Percentiles rank a stretch among this genome's conserved stretches.
phyloP scores from a whole-genome alignment of 2,329 filamentous ascomycete genomes.

The Pseudocercospora pini-densiflorae region DNA sequence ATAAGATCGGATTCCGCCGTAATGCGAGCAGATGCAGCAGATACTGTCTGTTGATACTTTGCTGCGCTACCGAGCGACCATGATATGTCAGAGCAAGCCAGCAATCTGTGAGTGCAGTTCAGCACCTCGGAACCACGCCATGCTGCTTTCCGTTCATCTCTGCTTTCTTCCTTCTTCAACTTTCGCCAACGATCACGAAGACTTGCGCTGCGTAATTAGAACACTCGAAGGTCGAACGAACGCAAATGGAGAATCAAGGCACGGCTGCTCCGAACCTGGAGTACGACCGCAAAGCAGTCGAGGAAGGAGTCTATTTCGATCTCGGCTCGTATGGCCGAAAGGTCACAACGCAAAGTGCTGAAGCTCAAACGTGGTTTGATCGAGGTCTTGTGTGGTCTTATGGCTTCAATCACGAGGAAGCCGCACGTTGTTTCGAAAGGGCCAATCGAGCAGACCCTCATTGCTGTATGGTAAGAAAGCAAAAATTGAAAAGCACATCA shows the following conservation, averaged over 20 bases:
- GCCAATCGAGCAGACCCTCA: slow-evolving; percentile 59
- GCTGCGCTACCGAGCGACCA: neutral
- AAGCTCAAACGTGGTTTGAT: slow-evolving; percentile 70
- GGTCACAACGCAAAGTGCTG: slow-evolving; percentile 57
- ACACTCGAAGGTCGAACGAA: too few relatives aligned
- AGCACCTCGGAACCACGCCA: neutral
- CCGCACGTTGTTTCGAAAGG: slow-evolving; percentile 65
- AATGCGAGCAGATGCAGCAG: neutral
- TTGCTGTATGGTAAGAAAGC: slow-evolving; percentile 55
- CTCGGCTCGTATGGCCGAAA: slow-evolving; percentile 63
- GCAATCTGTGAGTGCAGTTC: neutral
- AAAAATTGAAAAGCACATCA: neutral
- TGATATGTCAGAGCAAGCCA: neutral
- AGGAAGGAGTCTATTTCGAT: slow-evolving; percentile 48
- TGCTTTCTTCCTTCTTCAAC: neutral
- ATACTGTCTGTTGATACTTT: neutral
- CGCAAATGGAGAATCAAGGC: slow-evolving; percentile 2
- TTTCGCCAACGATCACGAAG: neutral
- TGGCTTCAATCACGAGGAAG: slow-evolving; percentile 77
- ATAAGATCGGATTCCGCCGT: neutral
- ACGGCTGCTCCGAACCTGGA: neutral
- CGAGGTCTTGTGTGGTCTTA: slow-evolving; percentile 75
- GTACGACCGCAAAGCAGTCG: slow-evolving; percentile 5
- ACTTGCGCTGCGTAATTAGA: neutral
- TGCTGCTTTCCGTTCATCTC: neutral